phyloP scores from a whole-genome alignment of 805 yeast species.

The Monosporozyma unispora region DNA sequence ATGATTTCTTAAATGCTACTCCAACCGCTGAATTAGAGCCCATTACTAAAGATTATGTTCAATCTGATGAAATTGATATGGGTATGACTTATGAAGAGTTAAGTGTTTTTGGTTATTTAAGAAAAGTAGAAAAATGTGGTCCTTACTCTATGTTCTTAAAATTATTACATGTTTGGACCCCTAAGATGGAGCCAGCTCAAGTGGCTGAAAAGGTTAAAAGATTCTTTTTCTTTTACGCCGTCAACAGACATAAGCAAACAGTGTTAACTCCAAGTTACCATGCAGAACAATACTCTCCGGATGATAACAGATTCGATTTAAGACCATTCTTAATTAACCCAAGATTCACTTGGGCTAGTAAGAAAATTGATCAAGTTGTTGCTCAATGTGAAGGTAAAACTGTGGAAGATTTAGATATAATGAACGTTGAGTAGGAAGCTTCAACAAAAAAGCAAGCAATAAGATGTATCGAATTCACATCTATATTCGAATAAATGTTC shows the following conservation, averaged over 20 bases:
- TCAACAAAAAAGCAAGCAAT: neutral
- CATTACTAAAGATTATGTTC: constrained; percentile 83
- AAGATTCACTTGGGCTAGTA: constrained; percentile 79
- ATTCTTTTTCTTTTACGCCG: constrained; percentile 88
- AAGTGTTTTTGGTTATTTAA: constrained; percentile 77
- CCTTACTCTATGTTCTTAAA: constrained; percentile 92
- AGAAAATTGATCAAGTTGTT: constrained; percentile 76
- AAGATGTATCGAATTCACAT: neutral
- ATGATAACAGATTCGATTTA: constrained; percentile 91
- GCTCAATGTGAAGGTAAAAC: constrained; percentile 40
- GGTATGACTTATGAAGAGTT: constrained; percentile 96
- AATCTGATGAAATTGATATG: constrained; percentile 96
- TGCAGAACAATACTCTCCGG: constrained; percentile 97
- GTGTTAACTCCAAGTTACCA: constrained; percentile 96
- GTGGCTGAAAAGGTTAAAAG: constrained; percentile 88
- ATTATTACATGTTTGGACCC: constrained; percentile 87
- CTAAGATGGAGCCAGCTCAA: constrained; percentile 68
- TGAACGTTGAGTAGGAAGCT: constrained; percentile 25
- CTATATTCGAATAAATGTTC: neutral
- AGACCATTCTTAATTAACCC: constrained; percentile 94
- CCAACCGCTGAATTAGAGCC: constrained; percentile 99
- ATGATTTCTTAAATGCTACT: constrained; percentile 76
- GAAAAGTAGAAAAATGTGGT: constrained; percentile 92
- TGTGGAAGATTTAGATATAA: constrained; percentile 17
- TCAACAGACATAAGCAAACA: constrained; percentile 95